These are phyloP conservation scores for Linnemannia elongata DNA, from an alignment of 192 early-diverging fungal genomes.

Conservation along the genomic window DNA sequence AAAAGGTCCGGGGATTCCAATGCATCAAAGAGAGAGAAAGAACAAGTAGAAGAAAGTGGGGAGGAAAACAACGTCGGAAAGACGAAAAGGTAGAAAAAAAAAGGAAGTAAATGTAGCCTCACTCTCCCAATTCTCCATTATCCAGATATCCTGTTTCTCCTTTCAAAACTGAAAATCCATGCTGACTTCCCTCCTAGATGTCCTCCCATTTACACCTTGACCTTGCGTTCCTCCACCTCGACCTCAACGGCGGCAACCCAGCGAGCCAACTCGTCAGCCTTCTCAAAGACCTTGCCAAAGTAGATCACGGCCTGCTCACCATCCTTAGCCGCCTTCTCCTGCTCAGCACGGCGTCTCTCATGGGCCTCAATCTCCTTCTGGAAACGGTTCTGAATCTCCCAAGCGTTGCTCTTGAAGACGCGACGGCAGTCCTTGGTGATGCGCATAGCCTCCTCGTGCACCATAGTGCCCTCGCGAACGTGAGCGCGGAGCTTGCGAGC, in stretches of 20 bases:
- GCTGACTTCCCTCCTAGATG: background rate
- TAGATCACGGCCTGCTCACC: conserved; percentile 77
- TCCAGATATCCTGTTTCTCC: background rate
- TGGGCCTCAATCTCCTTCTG: conserved; percentile 81
- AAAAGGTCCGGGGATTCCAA: conserved; percentile 6
- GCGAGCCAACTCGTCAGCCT: conserved; percentile 68
- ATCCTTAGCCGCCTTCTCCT: conserved; percentile 66
- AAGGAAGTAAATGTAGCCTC: background rate
- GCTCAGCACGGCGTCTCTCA: conserved; percentile 72
- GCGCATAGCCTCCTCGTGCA: conserved; percentile 72
- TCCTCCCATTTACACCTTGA: conserved; percentile 38
- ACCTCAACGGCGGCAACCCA: conserved; percentile 61
- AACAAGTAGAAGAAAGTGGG: background rate
- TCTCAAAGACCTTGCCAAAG: conserved; percentile 72
- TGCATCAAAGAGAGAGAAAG: conserved; percentile 9
- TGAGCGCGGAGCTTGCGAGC: conserved; percentile 68
- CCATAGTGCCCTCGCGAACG: conserved; percentile 64
- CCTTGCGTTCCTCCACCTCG: conserved; percentile 57
- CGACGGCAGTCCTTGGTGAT: conserved; percentile 75
- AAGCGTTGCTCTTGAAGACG: conserved; percentile 75
- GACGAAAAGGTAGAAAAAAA: too few species aligned
- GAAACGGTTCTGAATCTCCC: conserved; percentile 78
- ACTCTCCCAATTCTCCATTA: background rate
- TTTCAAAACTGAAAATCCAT: background rate
- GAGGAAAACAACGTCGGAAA: too few species aligned